A percentile compares a stretch with the other conserved stretches of the same genome.
Evolutionary conservation across 2,329 filamentous ascomycete species (phyloP).

Genomic region (Fusarium haematococcum): DNA sequence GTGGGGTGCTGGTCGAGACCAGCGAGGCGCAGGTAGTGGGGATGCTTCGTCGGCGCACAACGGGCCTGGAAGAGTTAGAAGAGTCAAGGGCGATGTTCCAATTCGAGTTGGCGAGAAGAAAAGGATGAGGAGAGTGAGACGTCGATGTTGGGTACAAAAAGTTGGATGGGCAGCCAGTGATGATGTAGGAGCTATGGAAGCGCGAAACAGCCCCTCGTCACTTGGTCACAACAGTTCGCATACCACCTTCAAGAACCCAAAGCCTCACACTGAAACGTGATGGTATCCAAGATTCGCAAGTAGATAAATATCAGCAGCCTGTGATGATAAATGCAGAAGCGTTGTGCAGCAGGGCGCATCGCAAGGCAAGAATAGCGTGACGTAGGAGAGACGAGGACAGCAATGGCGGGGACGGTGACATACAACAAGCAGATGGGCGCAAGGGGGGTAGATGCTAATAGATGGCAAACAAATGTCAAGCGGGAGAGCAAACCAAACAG

Average conservation of each 20-base stretch:
- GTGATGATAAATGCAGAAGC: conserved; percentile 6
- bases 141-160: conserved; percentile 1
- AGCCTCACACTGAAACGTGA: neutral
- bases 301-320: conserved; percentile 6
- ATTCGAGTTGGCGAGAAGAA: neutral
- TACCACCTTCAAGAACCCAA: neutral
- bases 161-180: conserved; percentile 16
- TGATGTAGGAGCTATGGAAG: conserved; percentile 30
- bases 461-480: neutral
- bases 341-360: conserved; percentile 27
- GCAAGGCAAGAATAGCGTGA: conserved; percentile 36
- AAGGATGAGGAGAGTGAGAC: neutral
- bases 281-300: neutral
- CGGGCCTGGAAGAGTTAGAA: conserved; percentile 29
- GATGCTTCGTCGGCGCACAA: conserved; percentile 27
- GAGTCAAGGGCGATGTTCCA: neutral
- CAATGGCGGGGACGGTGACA: conserved; percentile 27
- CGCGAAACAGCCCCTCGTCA: conserved; percentile 21
- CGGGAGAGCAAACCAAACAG: neutral
- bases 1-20: conserved; percentile 34
- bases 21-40: conserved; percentile 20
- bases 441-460: neutral
- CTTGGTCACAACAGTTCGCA: conserved; percentile 6
- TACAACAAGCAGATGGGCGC: conserved; percentile 9
- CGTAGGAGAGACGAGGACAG: conserved; percentile 36